Base-by-base conservation (phyloP, 1,284 basidiomycete species). In the Melampsora larici-populina region DNA sequence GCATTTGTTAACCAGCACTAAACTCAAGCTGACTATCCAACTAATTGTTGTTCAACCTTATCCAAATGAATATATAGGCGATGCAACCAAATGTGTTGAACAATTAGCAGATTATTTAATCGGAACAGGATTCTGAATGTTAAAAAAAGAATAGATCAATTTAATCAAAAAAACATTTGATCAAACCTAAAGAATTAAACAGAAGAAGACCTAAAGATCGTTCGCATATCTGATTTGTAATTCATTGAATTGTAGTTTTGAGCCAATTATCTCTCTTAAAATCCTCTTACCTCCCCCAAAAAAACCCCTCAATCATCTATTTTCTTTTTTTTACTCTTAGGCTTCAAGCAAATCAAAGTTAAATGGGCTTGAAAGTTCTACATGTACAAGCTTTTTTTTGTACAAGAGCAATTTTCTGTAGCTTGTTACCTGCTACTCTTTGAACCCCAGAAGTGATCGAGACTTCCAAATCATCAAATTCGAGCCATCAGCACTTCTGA, bases 51-150 rank as follows among this genome's bases (percentile, higher is more conserved):
- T 13, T 43, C 5, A 58, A 60, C 5, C 31, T 31, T 6, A 33
- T n/a, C 36, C 26, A 24, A 51, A 40, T 43, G 0, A 13, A 48
- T n/a, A 31, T 18, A 48, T 49, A 58, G 65, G 67, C 40, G 62
- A 62, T 18, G 21, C 55, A 1, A 36, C 55, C 8, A 24, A 62
- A 26, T 17, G 21, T 11, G 49, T 73, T 78, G 80, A 70, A 66
- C 76, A 78, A 15, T 86, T 96, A 40, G 93, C 89, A 43, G 91
- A 94, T 84, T 94, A 94, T 84, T 87, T 96, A 82, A 91, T 89
- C 82, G 82, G 84, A 70, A 88, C 87, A 46, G 84, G 83, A 62
- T 86, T 85, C 82, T 86, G 84, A 81, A 43, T 43, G 7, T 13
- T 43, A 7, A 43, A 13, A 43, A 43, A 43, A 43, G 7, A 43